Conservation (phyloP, 208 protist genomes). For the Acanthamoeba royreba region DNA sequence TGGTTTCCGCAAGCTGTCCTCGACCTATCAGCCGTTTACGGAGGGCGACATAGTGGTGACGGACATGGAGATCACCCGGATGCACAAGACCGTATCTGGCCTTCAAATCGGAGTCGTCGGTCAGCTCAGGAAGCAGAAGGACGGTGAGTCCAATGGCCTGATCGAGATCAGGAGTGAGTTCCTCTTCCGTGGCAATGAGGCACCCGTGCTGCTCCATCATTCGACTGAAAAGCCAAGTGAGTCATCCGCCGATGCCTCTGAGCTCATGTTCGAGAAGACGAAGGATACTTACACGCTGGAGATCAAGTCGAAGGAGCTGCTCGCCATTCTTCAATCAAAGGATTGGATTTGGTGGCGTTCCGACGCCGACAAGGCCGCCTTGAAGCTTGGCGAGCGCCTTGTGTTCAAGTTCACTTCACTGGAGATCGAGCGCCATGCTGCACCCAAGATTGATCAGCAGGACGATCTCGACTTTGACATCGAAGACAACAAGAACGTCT, state of each 20-base stretch:
- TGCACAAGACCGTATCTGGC: conserved; percentile 29
- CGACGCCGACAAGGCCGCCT: neutral
- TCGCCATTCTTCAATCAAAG: conserved; percentile 51
- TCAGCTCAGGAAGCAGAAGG: neutral
- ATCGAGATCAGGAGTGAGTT: conserved; percentile 69
- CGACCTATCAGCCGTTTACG: neutral
- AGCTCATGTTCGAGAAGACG: conserved; percentile 44
- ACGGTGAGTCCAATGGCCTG: neutral
- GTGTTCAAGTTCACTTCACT: conserved; percentile 35
- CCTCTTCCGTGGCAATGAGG: conserved; percentile 62
- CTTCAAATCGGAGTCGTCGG: conserved; percentile 27
- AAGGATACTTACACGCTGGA: conserved; percentile 16
- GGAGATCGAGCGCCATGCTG: neutral
- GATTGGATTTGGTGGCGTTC: conserved; percentile 36
- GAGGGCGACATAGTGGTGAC: conserved; percentile 50
- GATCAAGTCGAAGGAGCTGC: conserved; percentile 39
- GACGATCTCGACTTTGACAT: neutral
- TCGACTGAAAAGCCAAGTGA: neutral
- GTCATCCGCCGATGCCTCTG: neutral
- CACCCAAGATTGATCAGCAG: neutral
- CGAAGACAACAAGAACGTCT: neutral
- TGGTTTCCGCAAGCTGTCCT: conserved; percentile 50
- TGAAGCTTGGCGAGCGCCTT: conserved; percentile 18
- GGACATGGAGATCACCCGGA: conserved; percentile 46
- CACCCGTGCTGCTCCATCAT: neutral